Percentiles rank a stretch among this genome's conserved stretches.
phyloP scores from a whole-genome alignment of 768 basidiomycete species.

The Strobilomyces dryophilus region DNA sequence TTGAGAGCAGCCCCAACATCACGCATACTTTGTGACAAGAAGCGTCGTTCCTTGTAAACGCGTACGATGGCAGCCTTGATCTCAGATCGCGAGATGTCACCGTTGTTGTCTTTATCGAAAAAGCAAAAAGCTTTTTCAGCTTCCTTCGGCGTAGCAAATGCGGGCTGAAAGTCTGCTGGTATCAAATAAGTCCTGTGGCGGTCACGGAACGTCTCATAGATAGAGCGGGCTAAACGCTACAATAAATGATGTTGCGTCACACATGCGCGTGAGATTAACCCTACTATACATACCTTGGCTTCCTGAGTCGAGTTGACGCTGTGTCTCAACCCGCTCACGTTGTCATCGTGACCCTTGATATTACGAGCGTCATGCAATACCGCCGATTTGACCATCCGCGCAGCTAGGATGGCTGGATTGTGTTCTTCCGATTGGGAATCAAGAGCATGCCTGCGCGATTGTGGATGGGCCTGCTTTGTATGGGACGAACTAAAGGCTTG shows the following conservation, averaged over 20 bases:
- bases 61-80: slow-evolving; percentile 64
- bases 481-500: slow-evolving; percentile 1
- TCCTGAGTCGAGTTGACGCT: slow-evolving; percentile 55
- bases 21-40: slow-evolving; percentile 70
- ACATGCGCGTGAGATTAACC: background rate
- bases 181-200: slow-evolving; percentile 56
- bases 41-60: slow-evolving; percentile 76
- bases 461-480: slow-evolving; percentile 34
- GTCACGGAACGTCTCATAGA: slow-evolving; percentile 58
- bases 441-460: slow-evolving; percentile 19
- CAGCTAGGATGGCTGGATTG: slow-evolving; percentile 50
- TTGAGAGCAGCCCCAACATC: slow-evolving; percentile 66
- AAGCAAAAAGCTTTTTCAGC: slow-evolving; percentile 69
- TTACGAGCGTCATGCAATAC: slow-evolving; percentile 76
- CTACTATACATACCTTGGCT: slow-evolving; percentile 53
- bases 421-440: slow-evolving; percentile 31
- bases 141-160: slow-evolving; percentile 51
- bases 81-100: slow-evolving; percentile 72
- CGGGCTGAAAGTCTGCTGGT: slow-evolving; percentile 67
- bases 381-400: slow-evolving; percentile 62
- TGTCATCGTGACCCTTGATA: slow-evolving; percentile 48
- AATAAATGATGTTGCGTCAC: background rate
- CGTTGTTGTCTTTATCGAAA: slow-evolving; percentile 74
- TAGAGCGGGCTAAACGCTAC: slow-evolving; percentile 65
- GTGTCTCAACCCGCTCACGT: slow-evolving; percentile 43